Percentiles rank a stretch among this genome's conserved stretches.
These are phyloP conservation scores for Sugiyamaella grinbergsii DNA, from an alignment of 1,139 yeast genomes.

Conservation along the genomic window DNA sequence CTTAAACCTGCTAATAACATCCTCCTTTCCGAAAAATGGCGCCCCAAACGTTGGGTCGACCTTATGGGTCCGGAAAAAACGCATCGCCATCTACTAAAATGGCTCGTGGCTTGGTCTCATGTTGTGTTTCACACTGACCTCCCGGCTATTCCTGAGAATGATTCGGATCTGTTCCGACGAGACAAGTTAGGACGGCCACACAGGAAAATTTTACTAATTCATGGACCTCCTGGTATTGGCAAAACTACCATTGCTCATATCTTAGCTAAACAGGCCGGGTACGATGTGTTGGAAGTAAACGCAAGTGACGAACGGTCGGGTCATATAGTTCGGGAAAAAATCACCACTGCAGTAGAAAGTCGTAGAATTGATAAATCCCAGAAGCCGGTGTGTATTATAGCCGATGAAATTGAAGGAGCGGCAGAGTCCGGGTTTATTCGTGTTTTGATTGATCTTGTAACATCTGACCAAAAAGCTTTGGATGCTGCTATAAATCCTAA, in stretches of 20 bases:
- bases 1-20: neutral
- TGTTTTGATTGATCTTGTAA: conserved; percentile 61
- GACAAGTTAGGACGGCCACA: conserved; percentile 54
- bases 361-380: conserved; percentile 53
- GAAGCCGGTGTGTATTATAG: conserved; percentile 75
- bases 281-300: conserved; percentile 78
- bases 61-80: conserved; percentile 78
- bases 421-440: conserved; percentile 78
- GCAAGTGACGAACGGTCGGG: conserved; percentile 86
- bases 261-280: conserved; percentile 80
- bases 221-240: conserved; percentile 97
- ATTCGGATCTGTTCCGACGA: conserved; percentile 19
- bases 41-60: conserved; percentile 73
- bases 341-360: conserved; percentile 69
- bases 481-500: conserved; percentile 27
- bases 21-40: conserved; percentile 73
- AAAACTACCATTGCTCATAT: conserved; percentile 89
- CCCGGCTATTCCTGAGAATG: conserved; percentile 18
- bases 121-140: conserved; percentile 58
- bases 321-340: conserved; percentile 56
- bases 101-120: conserved; percentile 82
- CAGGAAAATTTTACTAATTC: conserved; percentile 68
- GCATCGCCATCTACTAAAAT: conserved; percentile 68
- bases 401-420: conserved; percentile 93
- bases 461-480: conserved; percentile 56